Evolutionary conservation across 176 grass and related monocot species (phyloP), one percentile per base, ranked within the genome.

Genomic region (Phragmites australis): DNA sequence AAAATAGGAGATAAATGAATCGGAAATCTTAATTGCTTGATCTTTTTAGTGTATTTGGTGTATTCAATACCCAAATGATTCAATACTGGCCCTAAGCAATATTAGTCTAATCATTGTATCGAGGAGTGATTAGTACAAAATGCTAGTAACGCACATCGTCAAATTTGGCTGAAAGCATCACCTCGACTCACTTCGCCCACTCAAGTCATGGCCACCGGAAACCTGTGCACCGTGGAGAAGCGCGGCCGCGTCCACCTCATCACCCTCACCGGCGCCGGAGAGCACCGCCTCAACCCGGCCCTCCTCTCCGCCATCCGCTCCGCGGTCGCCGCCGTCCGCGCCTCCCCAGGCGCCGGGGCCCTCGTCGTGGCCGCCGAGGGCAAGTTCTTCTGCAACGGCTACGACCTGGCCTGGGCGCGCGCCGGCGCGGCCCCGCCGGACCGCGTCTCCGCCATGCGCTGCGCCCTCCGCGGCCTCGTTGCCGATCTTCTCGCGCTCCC

Each of bases 341-440:
- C 59, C 64, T 63, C 57, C 64, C 19, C 61, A 5, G 61, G 65
- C 29, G 70, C 63, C 43, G 67, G 72, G 29, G 88, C 92, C 12
- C 77, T 97, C 26, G 72, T 97, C 69, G 75, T 91, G 0, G 81
- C 92, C 17, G 88, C 70, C 56, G 69, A 94, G 81, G 92, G 88
- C 65, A 92, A 85, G 78, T 97, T 83, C 90, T 94, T 97, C 86
- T 93, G 80, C 81, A 97, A 97, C 63, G 95, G 92, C 29, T 94
- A 87, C 65, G 83, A 91, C 81, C 90, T 58, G 22, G 83, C 70
- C 15, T 94, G 88, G 92, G 90, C 68, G 55, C 74, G 80, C 54
- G 49, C 85, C 18, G 74, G 15, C 8, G 14, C 32, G 53, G n/a
- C 6, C 2, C 18, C 58, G 27, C 5, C 41, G 23, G 25, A 48